These are phyloP conservation scores for Ziziphus jujuba DNA, from an alignment of 306 rosid genomes.

Conservation along the genomic window DNA sequence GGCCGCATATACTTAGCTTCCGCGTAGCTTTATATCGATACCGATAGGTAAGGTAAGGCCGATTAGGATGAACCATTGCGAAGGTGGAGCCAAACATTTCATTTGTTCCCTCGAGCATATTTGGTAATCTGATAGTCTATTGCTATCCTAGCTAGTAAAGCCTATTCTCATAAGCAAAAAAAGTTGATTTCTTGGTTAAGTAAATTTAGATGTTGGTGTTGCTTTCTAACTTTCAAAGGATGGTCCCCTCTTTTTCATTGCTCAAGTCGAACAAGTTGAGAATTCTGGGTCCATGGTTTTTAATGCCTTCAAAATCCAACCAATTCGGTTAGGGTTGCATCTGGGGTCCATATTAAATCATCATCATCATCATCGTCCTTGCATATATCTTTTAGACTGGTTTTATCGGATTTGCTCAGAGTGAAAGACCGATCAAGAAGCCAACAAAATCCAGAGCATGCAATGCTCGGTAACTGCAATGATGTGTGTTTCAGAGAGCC, in stretches of 20 bases:
- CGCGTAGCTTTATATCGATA: neutral
- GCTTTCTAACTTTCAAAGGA: constrained; percentile 1
- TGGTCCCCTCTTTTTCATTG: constrained; percentile 3
- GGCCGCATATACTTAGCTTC: neutral
- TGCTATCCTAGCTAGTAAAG: neutral
- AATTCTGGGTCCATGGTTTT: constrained; percentile 18
- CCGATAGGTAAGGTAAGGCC: neutral
- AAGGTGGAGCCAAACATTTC: constrained; percentile 8
- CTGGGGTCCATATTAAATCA: constrained; percentile 22
- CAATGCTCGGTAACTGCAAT: too few relatives aligned
- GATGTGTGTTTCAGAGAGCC: too few relatives aligned
- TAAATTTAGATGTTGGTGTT: neutral
- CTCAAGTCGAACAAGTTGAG: constrained; percentile 14
- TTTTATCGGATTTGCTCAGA: neutral
- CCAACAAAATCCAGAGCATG: too few relatives aligned
- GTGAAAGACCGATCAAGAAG: too few relatives aligned
- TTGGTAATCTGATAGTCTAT: neutral
- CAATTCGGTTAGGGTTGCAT: constrained; percentile 2
- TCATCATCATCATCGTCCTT: too few relatives aligned
- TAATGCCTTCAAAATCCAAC: constrained; percentile 18
- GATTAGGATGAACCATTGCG: neutral
- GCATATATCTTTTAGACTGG: neutral
- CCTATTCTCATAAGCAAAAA: too few relatives aligned
- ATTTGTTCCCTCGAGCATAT: neutral
- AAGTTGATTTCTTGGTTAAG: neutral